These are phyloP conservation scores for Pistacia integerrima DNA, from an alignment of 345 rosid species.

Conservation along the genomic window DNA sequence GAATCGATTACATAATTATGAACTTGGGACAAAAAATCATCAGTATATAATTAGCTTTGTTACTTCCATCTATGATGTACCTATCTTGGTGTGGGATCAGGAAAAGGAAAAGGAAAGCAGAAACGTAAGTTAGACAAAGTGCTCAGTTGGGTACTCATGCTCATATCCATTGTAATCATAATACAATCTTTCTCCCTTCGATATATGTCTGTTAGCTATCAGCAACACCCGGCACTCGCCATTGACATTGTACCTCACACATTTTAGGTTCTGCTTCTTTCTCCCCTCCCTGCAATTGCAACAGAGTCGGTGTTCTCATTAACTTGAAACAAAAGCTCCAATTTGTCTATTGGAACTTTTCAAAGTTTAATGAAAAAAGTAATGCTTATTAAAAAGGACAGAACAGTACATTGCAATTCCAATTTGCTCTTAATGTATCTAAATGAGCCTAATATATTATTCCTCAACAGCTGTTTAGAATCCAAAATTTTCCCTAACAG, in stretches of 20 bases:
- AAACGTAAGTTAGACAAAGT: conserved; percentile 64
- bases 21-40: not conserved
- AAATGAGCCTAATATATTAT: not conserved
- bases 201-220: conserved; percentile 81
- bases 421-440: not conserved
- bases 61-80: not conserved
- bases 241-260: conserved; percentile 77
- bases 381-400: too few species aligned
- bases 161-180: conserved; percentile 95
- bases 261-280: conserved; percentile 91
- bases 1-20: conserved; percentile 2
- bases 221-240: conserved; percentile 89
- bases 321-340: not conserved
- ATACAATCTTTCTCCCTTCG: conserved; percentile 81
- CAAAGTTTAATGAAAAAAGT: not conserved
- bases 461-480: not conserved
- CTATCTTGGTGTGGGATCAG: not conserved
- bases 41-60: conserved; percentile 27
- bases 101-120: not conserved
- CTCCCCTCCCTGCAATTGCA: conserved; percentile 94
- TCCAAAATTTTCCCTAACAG: not conserved
- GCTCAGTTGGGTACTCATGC: conserved; percentile 91
- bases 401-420: not conserved
- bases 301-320: not conserved
- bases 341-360: too few species aligned